Conservation (phyloP, 768 basidiomycete species). For the Lactifluus pinguis region DNA sequence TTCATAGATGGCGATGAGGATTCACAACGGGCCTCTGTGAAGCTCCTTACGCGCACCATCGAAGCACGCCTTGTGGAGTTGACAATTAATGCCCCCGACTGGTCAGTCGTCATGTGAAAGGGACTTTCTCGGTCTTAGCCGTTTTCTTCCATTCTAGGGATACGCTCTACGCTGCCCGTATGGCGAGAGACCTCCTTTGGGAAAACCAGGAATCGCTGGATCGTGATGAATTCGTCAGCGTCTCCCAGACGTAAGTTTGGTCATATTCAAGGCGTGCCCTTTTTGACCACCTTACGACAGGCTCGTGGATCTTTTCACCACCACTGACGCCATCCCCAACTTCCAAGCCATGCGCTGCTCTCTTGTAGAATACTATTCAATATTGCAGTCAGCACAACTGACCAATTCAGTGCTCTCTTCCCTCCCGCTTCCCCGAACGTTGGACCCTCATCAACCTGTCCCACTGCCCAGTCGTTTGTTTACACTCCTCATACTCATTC, state of each 20-base stretch:
- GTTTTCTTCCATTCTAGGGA: slow-evolving; percentile 49
- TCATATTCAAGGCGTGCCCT: background rate
- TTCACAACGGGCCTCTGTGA: slow-evolving; percentile 70
- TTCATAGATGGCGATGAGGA: slow-evolving; percentile 66
- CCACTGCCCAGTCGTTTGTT: slow-evolving; percentile 76
- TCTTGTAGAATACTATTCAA: slow-evolving; percentile 82
- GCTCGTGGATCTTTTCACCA: slow-evolving; percentile 81
- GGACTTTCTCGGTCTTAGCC: background rate
- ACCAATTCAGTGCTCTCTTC: slow-evolving; percentile 80
- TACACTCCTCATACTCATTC: slow-evolving; percentile 69
- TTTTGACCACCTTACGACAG: slow-evolving; percentile 31
- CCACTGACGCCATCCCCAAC: slow-evolving; percentile 50
- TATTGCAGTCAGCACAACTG: slow-evolving; percentile 71
- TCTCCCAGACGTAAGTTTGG: slow-evolving; percentile 80
- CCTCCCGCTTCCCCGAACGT: slow-evolving; percentile 71
- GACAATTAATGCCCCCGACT: slow-evolving; percentile 90
- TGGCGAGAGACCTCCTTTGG: slow-evolving; percentile 94
- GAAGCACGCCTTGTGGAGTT: slow-evolving; percentile 60
- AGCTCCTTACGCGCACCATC: slow-evolving; percentile 70
- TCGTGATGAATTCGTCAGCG: slow-evolving; percentile 70
- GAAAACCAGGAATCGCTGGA: slow-evolving; percentile 66
- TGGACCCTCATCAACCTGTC: slow-evolving; percentile 68
- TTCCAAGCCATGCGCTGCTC: slow-evolving; percentile 53
- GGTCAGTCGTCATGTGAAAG: slow-evolving; percentile 42
- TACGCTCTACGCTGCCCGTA: slow-evolving; percentile 79